These are phyloP conservation scores for Vitis cinerea DNA, from an alignment of 164 flowering plant species.

Conservation along the genomic window DNA sequence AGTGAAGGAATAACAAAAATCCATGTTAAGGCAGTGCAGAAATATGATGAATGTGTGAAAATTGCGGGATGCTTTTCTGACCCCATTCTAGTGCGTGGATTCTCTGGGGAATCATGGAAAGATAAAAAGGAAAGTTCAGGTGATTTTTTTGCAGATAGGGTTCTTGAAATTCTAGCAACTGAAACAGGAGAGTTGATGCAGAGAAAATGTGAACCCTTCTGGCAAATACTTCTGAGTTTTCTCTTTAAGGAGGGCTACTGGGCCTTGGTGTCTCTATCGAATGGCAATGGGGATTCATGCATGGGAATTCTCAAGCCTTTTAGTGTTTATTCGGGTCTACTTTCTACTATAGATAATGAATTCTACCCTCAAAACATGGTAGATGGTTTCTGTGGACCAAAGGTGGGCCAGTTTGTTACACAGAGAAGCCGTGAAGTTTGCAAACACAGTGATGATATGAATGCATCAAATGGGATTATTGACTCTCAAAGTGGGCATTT, in stretches of 20 bases:
- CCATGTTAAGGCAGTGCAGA: slow-evolving; percentile 47
- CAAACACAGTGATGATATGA: slow-evolving; percentile 13
- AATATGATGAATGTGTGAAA: slow-evolving; percentile 25
- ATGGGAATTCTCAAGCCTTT: slow-evolving; percentile 75
- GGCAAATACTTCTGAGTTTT: slow-evolving; percentile 75
- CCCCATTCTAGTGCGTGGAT: slow-evolving; percentile 44
- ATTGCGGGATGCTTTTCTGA: slow-evolving; percentile 24
- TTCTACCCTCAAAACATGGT: not conserved
- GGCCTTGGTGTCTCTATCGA: slow-evolving; percentile 57
- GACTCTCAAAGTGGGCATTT: slow-evolving; percentile 27
- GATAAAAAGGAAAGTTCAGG: slow-evolving; percentile 19
- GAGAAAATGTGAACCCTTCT: slow-evolving; percentile 46
- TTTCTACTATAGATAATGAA: slow-evolving; percentile 39
- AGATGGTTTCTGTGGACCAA: slow-evolving; percentile 13
- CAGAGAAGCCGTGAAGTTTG: slow-evolving; percentile 7
- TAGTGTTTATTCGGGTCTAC: slow-evolving; percentile 58
- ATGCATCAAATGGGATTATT: slow-evolving; percentile 8
- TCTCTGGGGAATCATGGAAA: slow-evolving; percentile 20
- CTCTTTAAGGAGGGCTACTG: slow-evolving; percentile 48
- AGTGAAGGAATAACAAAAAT: slow-evolving; percentile 32
- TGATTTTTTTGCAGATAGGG: slow-evolving; percentile 54
- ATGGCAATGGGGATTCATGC: slow-evolving; percentile 34
- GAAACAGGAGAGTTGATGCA: slow-evolving; percentile 32
- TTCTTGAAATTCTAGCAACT: slow-evolving; percentile 50
- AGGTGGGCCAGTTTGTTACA: slow-evolving; percentile 6